Percentiles rank a stretch among this genome's conserved stretches.
phyloP scores from a whole-genome alignment of 148 eudicot genomes.

The Pharnaceum exiguum region DNA sequence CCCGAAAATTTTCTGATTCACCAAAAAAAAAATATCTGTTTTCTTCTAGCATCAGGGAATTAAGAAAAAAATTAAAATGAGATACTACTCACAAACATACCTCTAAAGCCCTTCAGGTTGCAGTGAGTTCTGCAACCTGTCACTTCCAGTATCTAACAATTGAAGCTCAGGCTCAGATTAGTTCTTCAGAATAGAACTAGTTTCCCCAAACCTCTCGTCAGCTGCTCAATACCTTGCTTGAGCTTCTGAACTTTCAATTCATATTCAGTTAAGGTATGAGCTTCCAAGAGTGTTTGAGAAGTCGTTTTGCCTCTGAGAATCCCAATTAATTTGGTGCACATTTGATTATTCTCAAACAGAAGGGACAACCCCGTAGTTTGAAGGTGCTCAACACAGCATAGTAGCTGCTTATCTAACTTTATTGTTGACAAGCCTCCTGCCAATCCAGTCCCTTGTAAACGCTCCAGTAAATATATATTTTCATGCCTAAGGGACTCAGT shows the following conservation, averaged over 20 bases:
- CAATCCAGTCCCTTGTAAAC: slow-evolving; percentile 12
- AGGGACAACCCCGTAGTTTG: slow-evolving; percentile 16
- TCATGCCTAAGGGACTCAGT: slow-evolving; percentile 24
- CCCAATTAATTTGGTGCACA: slow-evolving; percentile 15
- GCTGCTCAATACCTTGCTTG: slow-evolving; percentile 24
- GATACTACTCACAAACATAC: too few species aligned
- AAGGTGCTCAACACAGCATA: slow-evolving; percentile 17
- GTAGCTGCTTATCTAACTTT: slow-evolving; percentile 26
- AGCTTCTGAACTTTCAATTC: slow-evolving; percentile 25
- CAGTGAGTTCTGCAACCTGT: neutral
- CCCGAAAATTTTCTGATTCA: too few species aligned
- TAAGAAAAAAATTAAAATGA: too few species aligned
- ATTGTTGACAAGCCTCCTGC: slow-evolving; percentile 13
- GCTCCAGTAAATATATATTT: slow-evolving; percentile 30
- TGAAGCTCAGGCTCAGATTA: slow-evolving; percentile 8
- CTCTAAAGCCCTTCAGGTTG: neutral
- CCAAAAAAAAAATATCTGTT: too few species aligned
- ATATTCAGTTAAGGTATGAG: slow-evolving; percentile 10
- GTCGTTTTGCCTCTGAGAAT: slow-evolving; percentile 10
- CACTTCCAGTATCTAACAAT: neutral
- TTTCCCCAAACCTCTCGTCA: slow-evolving; percentile 21
- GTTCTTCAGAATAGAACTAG: slow-evolving; percentile 12
- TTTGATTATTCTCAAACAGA: slow-evolving; percentile 17
- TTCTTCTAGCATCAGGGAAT: too few species aligned
- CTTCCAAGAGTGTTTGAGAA: slow-evolving; percentile 2